Evolutionary conservation across 2,329 filamentous ascomycete species (phyloP), one percentile per base, ranked within the genome.

Genomic region (Camillea tinctor): DNA sequence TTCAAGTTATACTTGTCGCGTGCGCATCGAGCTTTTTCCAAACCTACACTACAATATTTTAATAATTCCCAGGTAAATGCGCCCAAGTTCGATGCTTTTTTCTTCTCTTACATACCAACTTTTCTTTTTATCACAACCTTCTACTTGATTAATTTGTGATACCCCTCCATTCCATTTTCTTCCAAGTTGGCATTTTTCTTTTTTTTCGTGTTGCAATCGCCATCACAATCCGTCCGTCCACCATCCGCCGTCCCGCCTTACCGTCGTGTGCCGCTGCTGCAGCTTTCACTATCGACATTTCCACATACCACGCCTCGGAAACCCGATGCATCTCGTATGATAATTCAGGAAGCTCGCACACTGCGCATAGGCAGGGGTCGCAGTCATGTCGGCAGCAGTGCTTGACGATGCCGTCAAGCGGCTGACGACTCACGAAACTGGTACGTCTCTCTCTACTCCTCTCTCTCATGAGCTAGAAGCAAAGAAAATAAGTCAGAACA

Each of bases 341-440:
- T 24, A 50, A 22, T 67, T 68, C 73, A 44, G 52, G 57, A 40
- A 54, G 36, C 9, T 49, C 26, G 57, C 55, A 64, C 66, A 64
- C 66, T 69, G 69, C 67, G 63, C 66, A 62, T 55, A 61, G 67
- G 71, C 66, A 64, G 70, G 79, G 81, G 77, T 77, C 78, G 82
- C 78, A 79, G 77, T 72, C 75, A 88, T 88, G 86, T 83, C 85
- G 77, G 79, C 78, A 63, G 81, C 78, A 68, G 81, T 79, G 68
- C 84, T 88, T 70, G 86, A 89, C 65, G 82, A 88, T 76, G 83
- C 87, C 72, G 81, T 87, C 66, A 84, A 83, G 77, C 82, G 83
- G 75, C 79, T 88, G 65, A 81, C 79, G 71, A 78, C 78, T 54
- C 75, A 80, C 60, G 85, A 88, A 65, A 80, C 79, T 71, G 84